A percentile compares a stretch with the other conserved stretches of the same genome.
Conservation (phyloP, 352 stramenopile genomes). For the Globisporangium lucens region DNA sequence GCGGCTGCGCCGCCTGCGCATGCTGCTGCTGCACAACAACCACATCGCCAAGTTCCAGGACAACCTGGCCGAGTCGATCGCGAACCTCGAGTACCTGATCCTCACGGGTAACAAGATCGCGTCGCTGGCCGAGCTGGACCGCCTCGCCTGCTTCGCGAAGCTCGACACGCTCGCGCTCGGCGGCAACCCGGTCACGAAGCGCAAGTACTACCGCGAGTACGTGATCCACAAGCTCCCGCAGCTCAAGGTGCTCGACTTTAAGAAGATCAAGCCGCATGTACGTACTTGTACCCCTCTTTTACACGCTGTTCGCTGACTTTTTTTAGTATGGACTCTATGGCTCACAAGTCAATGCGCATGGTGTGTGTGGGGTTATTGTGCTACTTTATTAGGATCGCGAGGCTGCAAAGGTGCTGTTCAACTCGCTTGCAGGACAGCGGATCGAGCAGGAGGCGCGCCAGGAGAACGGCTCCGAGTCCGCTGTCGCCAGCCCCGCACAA, state of each 20-base stretch:
- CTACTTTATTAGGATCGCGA: constrained; percentile 61
- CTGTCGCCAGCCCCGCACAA: constrained; percentile 31
- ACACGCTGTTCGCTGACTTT: neutral
- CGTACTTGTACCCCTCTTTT: constrained; percentile 14
- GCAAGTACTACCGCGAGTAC: constrained; percentile 91
- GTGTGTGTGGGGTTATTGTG: neutral
- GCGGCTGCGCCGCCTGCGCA: constrained; percentile 81
- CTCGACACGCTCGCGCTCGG: constrained; percentile 82
- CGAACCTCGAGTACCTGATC: constrained; percentile 87
- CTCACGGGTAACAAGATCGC: constrained; percentile 89
- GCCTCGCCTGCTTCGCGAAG: constrained; percentile 71
- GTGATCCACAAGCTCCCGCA: constrained; percentile 89
- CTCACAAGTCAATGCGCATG: neutral
- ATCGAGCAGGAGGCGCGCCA: constrained; percentile 52
- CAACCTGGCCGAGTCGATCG: constrained; percentile 68
- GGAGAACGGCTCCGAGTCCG: constrained; percentile 31
- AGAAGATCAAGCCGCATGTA: constrained; percentile 76
- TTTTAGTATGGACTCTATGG: neutral
- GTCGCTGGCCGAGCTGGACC: constrained; percentile 81
- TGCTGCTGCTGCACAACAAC: constrained; percentile 93
- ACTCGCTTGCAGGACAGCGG: constrained; percentile 66
- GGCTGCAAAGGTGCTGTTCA: constrained; percentile 66
- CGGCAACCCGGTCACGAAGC: constrained; percentile 89
- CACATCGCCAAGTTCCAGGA: constrained; percentile 86
- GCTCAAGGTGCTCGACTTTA: constrained; percentile 84